A percentile compares a stretch with the other conserved stretches of the same genome.
Evolutionary conservation across 1,284 basidiomycete genomes (phyloP).

Genomic region (Uromyces viciae-fabae): DNA sequence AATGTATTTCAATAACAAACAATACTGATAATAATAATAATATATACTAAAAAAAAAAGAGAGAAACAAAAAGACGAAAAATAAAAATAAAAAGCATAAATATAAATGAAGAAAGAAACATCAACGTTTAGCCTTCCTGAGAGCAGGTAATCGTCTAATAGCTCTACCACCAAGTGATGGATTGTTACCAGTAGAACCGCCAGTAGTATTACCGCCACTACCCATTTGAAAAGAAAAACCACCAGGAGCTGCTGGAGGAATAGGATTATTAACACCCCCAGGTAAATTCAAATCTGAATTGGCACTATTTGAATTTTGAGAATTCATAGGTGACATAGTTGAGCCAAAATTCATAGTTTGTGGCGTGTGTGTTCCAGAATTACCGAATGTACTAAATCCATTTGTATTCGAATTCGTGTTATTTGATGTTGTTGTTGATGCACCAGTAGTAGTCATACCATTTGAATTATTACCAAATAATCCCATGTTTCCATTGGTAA

Average conservation of each 20-base stretch:
- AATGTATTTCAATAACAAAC: too few species aligned
- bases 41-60: too few species aligned
- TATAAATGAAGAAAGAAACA: too few species aligned
- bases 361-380: neutral
- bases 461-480: neutral
- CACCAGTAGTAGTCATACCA: neutral
- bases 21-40: too few species aligned
- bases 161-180: neutral
- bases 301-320: too few species aligned
- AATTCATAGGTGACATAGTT: neutral
- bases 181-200: too few species aligned
- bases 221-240: conserved; percentile 25
- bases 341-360: neutral
- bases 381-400: neutral
- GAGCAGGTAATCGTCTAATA: neutral
- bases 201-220: too few species aligned
- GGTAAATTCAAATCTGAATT: neutral
- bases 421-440: neutral
- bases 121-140: too few species aligned
- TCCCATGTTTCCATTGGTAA: neutral
- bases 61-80: too few species aligned
- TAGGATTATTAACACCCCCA: neutral
- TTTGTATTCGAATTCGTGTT: neutral
- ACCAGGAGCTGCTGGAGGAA: neutral
- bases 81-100: too few species aligned